Base-by-base conservation (phyloP, 75 land plant genomes). In the Picea sitchensis region DNA sequence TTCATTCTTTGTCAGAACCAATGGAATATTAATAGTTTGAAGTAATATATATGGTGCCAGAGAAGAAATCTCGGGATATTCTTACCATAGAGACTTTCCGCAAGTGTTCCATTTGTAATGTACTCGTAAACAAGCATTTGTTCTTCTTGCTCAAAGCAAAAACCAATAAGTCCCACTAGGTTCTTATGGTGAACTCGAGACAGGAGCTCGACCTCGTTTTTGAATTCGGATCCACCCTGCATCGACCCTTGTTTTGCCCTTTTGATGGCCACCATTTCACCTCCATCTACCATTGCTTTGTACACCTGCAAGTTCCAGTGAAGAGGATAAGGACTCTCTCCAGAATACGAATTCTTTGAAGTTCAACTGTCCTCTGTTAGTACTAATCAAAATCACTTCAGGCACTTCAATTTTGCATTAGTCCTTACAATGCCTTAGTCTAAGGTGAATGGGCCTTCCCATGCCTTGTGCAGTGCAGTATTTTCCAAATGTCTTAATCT, bases 201-300 rank as follows among this genome's bases (percentile, higher is more conserved):
- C 13, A 86, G 26, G 12, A 86, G 72, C 83, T 86, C 88, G 44
- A 86, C 80, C 78, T 86, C 88, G 20, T 38, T 81, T 59, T 84
- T 86, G 78, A 86, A 86, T 67, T 86, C 87, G 1, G 51, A 14
- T 38, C 77, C 88, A 26, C 88, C 88, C 38, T 86, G 88, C 17
- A 74, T 26, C 38, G 98, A 93, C 18, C 86, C 89, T 65, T 89
- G 85, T 69, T 90, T 83, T 31, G 95, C 90, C 81, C 96, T 87
- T 81, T 95, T 95, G 64, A 95, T 88, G 4, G 98, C 98, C 32
- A 93, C 89, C 51, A 84, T 58, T 76, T 87, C 89, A 58, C 92
- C 93, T 77, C 81, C 81, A n/a, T 78, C 30, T 7, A 93, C 81
- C 5, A 73, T 78, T 51, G 87, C 98, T 76, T 79, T 95, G 76